Conservation (phyloP, 2,329 filamentous ascomycete species). For the Exserohilum turcica region DNA sequence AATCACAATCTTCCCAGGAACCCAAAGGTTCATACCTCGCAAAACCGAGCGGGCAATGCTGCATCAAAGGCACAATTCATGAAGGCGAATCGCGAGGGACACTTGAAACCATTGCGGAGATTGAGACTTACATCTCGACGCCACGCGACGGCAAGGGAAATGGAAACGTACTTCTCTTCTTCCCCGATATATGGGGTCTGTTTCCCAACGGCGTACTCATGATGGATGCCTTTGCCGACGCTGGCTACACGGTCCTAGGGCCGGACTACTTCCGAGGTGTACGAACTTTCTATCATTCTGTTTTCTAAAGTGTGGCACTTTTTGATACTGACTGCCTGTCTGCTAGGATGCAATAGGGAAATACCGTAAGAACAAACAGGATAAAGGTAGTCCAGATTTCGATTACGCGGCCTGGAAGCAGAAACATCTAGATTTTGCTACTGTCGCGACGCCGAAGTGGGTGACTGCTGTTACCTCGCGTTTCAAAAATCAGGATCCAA, state of each 20-base stretch:
- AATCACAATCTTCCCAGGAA: neutral
- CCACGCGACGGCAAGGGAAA: conserved; percentile 42
- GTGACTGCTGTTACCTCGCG: conserved; percentile 45
- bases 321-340: neutral
- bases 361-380: conserved; percentile 39
- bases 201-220: conserved; percentile 52
- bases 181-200: conserved; percentile 55
- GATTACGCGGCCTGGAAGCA: conserved; percentile 57
- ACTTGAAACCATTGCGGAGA: conserved; percentile 40
- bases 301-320: neutral
- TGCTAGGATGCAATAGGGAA: conserved; percentile 53
- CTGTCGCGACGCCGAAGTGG: conserved; percentile 54
- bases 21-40: conserved; percentile 20
- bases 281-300: conserved; percentile 8
- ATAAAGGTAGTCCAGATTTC: conserved; percentile 42
- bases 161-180: conserved; percentile 54
- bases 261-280: conserved; percentile 55
- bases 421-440: conserved; percentile 54
- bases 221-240: conserved; percentile 55
- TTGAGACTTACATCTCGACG: conserved; percentile 49
- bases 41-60: conserved; percentile 48
- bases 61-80: conserved; percentile 50
- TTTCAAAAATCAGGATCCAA: conserved; percentile 38
- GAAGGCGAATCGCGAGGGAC: conserved; percentile 47
- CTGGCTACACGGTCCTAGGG: conserved; percentile 52